Base-by-base conservation (phyloP, 2,329 filamentous ascomycete genomes). In the Xylariaceae sp. region DNA sequence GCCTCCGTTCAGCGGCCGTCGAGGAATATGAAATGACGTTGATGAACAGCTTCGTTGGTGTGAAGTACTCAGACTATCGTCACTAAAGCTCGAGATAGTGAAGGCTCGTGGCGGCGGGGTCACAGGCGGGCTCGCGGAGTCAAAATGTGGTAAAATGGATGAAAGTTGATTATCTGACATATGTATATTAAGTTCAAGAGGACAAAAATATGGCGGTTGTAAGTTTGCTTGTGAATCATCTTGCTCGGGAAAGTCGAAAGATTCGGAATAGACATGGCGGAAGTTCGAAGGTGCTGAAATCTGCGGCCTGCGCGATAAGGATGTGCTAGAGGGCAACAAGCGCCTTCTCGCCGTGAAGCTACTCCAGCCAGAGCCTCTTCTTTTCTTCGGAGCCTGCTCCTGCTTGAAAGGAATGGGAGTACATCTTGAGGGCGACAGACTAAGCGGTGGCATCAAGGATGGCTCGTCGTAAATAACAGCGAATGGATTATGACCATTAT, bases 261-360 rank as follows among this genome's bases (percentile, higher is more conserved):
- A 65, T 42, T 67, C 60, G 46, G 69, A 78, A 49, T 78, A 70
- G 45, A 86, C 60, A 69, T 86, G 83, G 43, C 77, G 78, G 61
- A 86, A 86, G 65, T 86, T 73, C 44, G 76, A 76, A 3, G 83
- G 83, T 17, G 73, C 73, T 40, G 82, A 84, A 61, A 86, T 86
- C 54, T 73, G 72, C 64, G 78, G 77, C 66, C 78, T 73, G 67
- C 76, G 79, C 63, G 76, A 69, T 47, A 72, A 69, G 53, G 61
- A 62, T 14, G 54, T 46, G 45, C 56, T 56, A n/a, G 74, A 71
- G 53, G 76, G 72, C 60, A 73, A 70, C 60, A 77, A 69, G 48
- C 73, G 71, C 63, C 71, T 77, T 67, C 72, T 78, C 60, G 71
- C 68, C 47, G 76, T 75, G 62, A 75, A 74, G 59, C 68, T 71